These are phyloP conservation scores for Hypoxylon sp. DNA, from an alignment of 2,329 filamentous ascomycete genomes.

Conservation along the genomic window DNA sequence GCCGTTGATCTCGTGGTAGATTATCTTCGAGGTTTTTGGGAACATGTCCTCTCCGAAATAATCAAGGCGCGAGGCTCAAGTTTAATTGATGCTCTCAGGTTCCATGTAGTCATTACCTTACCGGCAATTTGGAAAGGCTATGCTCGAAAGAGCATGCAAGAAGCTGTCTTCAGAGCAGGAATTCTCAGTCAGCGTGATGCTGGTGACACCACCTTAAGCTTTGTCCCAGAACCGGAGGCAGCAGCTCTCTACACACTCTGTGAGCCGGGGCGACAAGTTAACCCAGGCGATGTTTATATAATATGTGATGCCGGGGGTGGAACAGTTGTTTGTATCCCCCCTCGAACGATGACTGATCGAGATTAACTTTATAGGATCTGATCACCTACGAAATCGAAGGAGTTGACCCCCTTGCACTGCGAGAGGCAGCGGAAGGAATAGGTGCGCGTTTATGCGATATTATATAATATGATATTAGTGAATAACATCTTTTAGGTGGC, in stretches of 20 bases:
- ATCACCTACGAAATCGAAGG: conserved; percentile 8
- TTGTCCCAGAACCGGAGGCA: conserved; percentile 12
- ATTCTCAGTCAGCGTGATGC: conserved; percentile 52
- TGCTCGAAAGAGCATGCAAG: conserved; percentile 55
- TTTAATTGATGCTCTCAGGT: conserved; percentile 24
- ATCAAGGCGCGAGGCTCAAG: conserved; percentile 25
- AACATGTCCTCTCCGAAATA: conserved; percentile 2
- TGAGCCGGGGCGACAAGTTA: conserved; percentile 1
- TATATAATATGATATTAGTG: too few species aligned
- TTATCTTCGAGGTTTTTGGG: conserved; percentile 13
- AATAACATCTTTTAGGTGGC: too few species aligned
- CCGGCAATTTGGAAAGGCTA: conserved; percentile 42
- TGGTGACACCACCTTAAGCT: conserved; percentile 50
- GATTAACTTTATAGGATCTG: conserved; percentile 9
- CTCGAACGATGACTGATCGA: neutral
- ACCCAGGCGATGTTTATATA: conserved; percentile 9
- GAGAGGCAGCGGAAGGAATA: conserved; percentile 13
- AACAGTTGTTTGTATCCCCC: conserved; percentile 3
- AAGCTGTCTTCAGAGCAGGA: conserved; percentile 56
- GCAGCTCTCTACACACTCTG: conserved; percentile 7
- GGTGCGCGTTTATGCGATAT: neutral
- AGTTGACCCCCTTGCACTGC: neutral
- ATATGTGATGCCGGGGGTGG: conserved; percentile 16
- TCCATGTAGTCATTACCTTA: conserved; percentile 40
- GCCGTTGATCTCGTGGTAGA: conserved; percentile 1